Conservation (phyloP, 352 stramenopile genomes). For the Peronospora tabacina region DNA sequence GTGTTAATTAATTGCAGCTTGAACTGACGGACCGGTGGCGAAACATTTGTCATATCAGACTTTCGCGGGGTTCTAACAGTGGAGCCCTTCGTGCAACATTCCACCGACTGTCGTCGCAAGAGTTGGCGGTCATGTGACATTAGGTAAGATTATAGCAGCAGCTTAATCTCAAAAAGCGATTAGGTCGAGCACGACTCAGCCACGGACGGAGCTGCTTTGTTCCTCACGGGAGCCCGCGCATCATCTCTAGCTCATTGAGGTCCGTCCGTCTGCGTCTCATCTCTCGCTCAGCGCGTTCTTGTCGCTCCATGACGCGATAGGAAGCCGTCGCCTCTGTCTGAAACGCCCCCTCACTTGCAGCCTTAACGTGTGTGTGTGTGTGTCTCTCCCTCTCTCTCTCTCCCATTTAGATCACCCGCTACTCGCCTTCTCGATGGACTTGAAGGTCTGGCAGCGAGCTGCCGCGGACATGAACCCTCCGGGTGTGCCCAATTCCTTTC, state of each 20-base stretch:
- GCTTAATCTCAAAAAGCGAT: conserved; percentile 9
- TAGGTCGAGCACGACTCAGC: conserved; percentile 10
- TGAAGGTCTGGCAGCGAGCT: conserved; percentile 67
- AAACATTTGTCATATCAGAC: no score
- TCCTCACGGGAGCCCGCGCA: conserved; percentile 8
- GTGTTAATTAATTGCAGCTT: no score
- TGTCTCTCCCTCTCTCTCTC: neutral
- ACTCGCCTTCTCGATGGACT: conserved; percentile 18
- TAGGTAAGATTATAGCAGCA: conserved; percentile 8
- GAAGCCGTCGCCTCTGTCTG: conserved; percentile 6
- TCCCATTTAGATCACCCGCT: neutral
- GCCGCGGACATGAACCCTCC: conserved; percentile 61
- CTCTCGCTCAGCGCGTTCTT: neutral
- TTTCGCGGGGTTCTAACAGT: no score
- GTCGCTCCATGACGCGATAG: neutral
- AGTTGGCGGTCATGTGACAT: conserved; percentile 11
- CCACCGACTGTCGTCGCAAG: neutral
- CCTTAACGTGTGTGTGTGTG: neutral
- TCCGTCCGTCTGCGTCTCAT: conserved; percentile 4
- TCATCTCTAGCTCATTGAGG: neutral
- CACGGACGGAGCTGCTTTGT: neutral
- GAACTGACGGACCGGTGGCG: no score
- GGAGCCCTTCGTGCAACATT: conserved; percentile 4
- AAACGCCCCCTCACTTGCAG: conserved; percentile 15
- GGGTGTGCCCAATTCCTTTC: conserved; percentile 69